A percentile compares a stretch with the other conserved stretches of the same genome.
These are phyloP conservation scores for Rhizopogon salebrosus DNA, from an alignment of 768 basidiomycete species.

Conservation along the genomic window DNA sequence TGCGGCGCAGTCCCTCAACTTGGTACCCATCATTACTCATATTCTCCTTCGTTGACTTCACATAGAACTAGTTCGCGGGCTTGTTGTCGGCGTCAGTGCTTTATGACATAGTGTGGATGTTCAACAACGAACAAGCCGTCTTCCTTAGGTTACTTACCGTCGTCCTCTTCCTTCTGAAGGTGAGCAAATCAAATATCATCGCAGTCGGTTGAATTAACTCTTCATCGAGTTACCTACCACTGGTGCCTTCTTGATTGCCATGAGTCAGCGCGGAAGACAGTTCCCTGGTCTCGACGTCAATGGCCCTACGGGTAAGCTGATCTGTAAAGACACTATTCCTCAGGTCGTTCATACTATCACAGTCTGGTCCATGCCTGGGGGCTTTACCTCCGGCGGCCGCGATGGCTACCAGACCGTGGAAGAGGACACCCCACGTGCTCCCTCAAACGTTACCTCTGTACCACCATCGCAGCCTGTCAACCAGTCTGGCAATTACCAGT, in stretches of 20 bases:
- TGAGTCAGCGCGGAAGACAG: conserved; percentile 55
- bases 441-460: neutral
- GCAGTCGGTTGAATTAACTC: neutral
- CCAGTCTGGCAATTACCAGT: neutral
- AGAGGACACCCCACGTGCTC: conserved; percentile 36
- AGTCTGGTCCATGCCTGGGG: conserved; percentile 82
- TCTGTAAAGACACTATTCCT: neutral
- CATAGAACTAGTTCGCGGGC: conserved; percentile 52
- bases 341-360: neutral
- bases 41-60: neutral
- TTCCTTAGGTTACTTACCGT: conserved; percentile 53
- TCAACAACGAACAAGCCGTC: conserved; percentile 47
- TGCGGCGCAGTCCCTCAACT: conserved; percentile 56
- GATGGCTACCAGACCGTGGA: conserved; percentile 63
- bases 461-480: neutral
- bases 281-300: conserved; percentile 45
- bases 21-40: conserved; percentile 35
- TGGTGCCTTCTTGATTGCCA: conserved; percentile 41
- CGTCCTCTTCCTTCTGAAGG: conserved; percentile 57
- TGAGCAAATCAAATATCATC: conserved; percentile 8
- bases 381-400: conserved; percentile 48
- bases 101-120: conserved; percentile 71
- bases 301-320: conserved; percentile 52
- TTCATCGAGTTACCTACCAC: conserved; percentile 52
- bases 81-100: conserved; percentile 56